Evolutionary conservation across 2,329 filamentous ascomycete genomes (phyloP).

Genomic region (Trichoderma breve): DNA sequence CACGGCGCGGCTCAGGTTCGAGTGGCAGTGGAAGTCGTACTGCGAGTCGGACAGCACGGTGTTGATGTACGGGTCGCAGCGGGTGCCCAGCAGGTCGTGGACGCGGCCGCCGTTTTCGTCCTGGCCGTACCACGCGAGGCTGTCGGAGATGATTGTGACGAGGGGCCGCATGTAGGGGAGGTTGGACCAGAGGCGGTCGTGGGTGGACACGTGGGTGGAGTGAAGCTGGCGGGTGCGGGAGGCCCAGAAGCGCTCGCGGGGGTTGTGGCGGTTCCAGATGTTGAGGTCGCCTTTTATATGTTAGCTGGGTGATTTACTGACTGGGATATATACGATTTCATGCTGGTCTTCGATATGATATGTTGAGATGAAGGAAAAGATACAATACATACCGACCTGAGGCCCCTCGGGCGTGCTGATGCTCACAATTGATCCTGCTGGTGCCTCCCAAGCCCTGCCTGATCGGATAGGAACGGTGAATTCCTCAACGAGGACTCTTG

Average conservation of each 20-base stretch:
- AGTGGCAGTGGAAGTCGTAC: conserved; percentile 83
- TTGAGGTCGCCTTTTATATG: conserved; percentile 65
- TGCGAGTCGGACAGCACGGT: conserved; percentile 65
- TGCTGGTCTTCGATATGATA: background rate
- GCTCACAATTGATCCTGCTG: conserved; percentile 65
- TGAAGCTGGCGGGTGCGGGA: conserved; percentile 76
- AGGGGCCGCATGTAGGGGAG: conserved; percentile 75
- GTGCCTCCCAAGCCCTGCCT: conserved; percentile 69
- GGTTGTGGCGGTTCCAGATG: conserved; percentile 74
- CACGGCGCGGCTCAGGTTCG: conserved; percentile 73
- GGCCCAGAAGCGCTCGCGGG: conserved; percentile 80
- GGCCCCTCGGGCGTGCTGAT: conserved; percentile 75
- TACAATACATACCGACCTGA: conserved; percentile 58
- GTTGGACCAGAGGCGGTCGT: conserved; percentile 74
- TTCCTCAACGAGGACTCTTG: conserved; percentile 43
- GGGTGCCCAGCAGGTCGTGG: conserved; percentile 78
- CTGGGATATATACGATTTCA: background rate
- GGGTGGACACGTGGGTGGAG: conserved; percentile 67
- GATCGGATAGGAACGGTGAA: conserved; percentile 71
- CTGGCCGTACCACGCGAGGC: conserved; percentile 58
- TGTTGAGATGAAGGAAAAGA: background rate
- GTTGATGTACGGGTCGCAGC: conserved; percentile 84
- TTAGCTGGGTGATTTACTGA: background rate
- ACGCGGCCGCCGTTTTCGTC: conserved; percentile 64
- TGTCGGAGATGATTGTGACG: conserved; percentile 67